A percentile compares a stretch with the other conserved stretches of the same genome.
phyloP scores from a whole-genome alignment of 176 grass and related monocot genomes.

The Musa acuminata region DNA sequence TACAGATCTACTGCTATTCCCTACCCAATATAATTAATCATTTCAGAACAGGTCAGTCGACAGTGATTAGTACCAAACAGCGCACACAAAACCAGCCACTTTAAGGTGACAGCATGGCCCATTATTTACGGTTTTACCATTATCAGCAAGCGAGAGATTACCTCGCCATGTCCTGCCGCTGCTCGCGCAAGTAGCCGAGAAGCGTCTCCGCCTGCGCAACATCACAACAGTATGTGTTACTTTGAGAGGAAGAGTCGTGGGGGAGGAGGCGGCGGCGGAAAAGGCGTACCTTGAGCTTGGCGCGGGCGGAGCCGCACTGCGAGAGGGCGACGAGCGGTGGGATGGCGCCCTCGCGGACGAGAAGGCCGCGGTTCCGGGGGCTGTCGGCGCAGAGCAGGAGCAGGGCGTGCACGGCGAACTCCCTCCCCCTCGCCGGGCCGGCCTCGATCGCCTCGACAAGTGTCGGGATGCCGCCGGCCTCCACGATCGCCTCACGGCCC shows the following conservation, averaged over 20 bases:
- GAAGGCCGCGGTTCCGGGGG: constrained; percentile 58
- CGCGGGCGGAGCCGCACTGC: constrained; percentile 73
- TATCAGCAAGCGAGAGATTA: background rate
- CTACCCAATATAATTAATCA: background rate
- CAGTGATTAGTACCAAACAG: background rate
- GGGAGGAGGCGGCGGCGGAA: background rate
- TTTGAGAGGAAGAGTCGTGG: background rate
- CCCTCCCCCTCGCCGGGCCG: constrained; percentile 68
- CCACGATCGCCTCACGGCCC: constrained; percentile 73
- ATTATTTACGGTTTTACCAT: background rate
- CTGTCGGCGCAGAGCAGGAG: constrained; percentile 76
- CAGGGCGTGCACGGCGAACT: constrained; percentile 80
- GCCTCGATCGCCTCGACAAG: constrained; percentile 93
- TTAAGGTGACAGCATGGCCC: background rate
- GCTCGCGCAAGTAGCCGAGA: constrained; percentile 72
- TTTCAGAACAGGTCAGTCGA: background rate
- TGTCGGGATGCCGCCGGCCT: constrained; percentile 62
- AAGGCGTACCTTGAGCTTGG: constrained; percentile 77
- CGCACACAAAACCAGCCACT: background rate
- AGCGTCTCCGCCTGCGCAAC: constrained; percentile 74
- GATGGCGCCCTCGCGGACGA: constrained; percentile 92
- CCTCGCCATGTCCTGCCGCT: constrained; percentile 45
- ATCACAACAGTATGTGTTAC: constrained; percentile 3
- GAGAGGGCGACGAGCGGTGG: constrained; percentile 87
- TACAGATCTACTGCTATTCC: background rate